Percentiles rank a stretch among this genome's conserved stretches.
Evolutionary conservation across 2,329 filamentous ascomycete genomes (phyloP).

Genomic region (Calonectria hawksworthii): DNA sequence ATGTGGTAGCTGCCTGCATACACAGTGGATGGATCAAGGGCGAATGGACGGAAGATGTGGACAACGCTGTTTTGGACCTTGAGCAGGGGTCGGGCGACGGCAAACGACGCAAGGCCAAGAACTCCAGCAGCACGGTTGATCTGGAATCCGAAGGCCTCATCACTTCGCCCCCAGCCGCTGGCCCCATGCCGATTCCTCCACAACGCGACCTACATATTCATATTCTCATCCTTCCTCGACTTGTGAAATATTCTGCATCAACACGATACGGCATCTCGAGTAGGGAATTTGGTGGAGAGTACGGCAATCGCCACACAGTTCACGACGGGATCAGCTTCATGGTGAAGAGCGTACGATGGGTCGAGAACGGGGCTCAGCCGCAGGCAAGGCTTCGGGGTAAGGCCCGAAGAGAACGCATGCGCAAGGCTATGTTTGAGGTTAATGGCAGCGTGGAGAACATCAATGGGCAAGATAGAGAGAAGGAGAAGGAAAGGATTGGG

Average conservation of each 20-base stretch:
- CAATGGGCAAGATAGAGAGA: slow-evolving; percentile 43
- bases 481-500: slow-evolving; percentile 42
- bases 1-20: slow-evolving; percentile 92
- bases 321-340: slow-evolving; percentile 94
- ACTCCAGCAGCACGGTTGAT: slow-evolving; percentile 47
- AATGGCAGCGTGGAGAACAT: slow-evolving; percentile 54
- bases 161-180: slow-evolving; percentile 67
- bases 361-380: slow-evolving; percentile 78
- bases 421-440: slow-evolving; percentile 68
- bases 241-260: slow-evolving; percentile 82
- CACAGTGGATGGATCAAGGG: slow-evolving; percentile 94
- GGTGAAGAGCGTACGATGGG: slow-evolving; percentile 86
- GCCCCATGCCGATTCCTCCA: slow-evolving; percentile 73
- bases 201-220: slow-evolving; percentile 90
- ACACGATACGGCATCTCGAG: slow-evolving; percentile 87
- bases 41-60: slow-evolving; percentile 85
- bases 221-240: slow-evolving; percentile 82
- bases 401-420: slow-evolving; percentile 68
- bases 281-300: slow-evolving; percentile 78
- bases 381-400: slow-evolving; percentile 70
- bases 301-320: slow-evolving; percentile 56
- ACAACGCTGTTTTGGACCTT: slow-evolving; percentile 75
- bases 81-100: slow-evolving; percentile 51
- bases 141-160: slow-evolving; percentile 60
- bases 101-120: slow-evolving; percentile 51